Evolutionary conservation across 192 early-diverging fungal genomes (phyloP), one percentile per base, ranked within the genome.

Genomic region (Rhizophlyctis rosea): DNA sequence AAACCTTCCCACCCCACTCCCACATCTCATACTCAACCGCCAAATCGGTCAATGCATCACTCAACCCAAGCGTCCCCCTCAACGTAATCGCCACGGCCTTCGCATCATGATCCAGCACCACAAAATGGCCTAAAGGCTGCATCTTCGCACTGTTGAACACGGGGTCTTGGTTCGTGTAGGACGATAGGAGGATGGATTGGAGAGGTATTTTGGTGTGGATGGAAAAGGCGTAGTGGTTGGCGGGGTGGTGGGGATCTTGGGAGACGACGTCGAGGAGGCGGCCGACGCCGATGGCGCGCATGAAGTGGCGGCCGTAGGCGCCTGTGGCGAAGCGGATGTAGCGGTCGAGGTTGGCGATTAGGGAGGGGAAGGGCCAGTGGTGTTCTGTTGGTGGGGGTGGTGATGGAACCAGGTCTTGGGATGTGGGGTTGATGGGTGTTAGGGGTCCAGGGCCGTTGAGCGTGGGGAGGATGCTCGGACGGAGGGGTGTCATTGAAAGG

Each of bases 311-410:
- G 3, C 69, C 73, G 35, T 79, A 77, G 3, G 72, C 63, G 11
- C 59, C 77, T 21, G 71, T 29, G 25, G 71, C 63, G 59, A 79
- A 79, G 31, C 68, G 59, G 31, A 62, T 61, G 49, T 73, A 79
- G 30, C 77, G 57, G n/a, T 76, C 67, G n/a, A 76, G 50, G 53
- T 76, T 76, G 13, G 47, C 69, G 24, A 76, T 32, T 2, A 76
- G 52, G 34, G 59, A 54, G 0, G 58, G 65, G 14, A 62, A 32
- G 5, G 74, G 74, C 23, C 57, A 75, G 50, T 66, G 47, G 24
- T 84, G 62, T 87, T 88, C 1, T 9, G 11, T 23, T 81, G 78
- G 60, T 82, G 80, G 60, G 76, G 76, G 28, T 73, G 68, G 58
- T 71, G 65, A 1, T 67, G 69, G 5, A 59, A 71, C 33, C 74